Base-by-base conservation (phyloP, 163 green algal species). In the Chlamydomonas reinhardtii region DNA sequence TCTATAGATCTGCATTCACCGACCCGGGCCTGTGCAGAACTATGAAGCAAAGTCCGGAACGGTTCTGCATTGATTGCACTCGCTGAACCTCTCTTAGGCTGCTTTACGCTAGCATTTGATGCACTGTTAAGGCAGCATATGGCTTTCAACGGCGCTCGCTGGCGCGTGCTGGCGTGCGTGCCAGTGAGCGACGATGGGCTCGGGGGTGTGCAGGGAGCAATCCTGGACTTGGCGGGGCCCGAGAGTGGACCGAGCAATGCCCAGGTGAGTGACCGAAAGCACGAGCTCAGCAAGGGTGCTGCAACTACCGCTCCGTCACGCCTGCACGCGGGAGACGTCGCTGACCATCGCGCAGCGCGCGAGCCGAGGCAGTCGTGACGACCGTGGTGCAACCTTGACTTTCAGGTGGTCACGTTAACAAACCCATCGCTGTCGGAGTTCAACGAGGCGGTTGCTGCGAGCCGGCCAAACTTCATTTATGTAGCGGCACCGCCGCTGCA, bases 381-480 rank as follows among this genome's bases (percentile, higher is more conserved):
- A 56, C 48, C 11, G 19, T 9, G 11, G 48, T 17, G 48, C 48
- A 19, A 56, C 48, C 11, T 56, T 56, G 48, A 9, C 19, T 56
- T 56, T 12, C 48, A 56, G 48, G 48, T 56, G 48, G 48, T 56
- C 48, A 17, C 48, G 19, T 56, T 96, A 62, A 65, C 65, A 12
- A 59, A 88, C 52, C 90, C 90, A 0, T 90, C 39, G 0, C 76
- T 95, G 48, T 74, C 85, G 24, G 93, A 96, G 54, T 88, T 97
- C 25, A 65, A 85, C 11, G 72, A 78, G 2, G 48, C 83, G 27
- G 37, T 95, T 8, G 64, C 87, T 35, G 65, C 24, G 4, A 92
- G 86, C 68, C 76, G 82, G n/a, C 94, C 94, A 9, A 94, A 89
- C 69, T 66, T 95, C 43, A n/a, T 97, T 20, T 97, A 96, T 74